Evolutionary conservation across 768 basidiomycete genomes (phyloP).

Genomic region (Hygrocybe punicea): DNA sequence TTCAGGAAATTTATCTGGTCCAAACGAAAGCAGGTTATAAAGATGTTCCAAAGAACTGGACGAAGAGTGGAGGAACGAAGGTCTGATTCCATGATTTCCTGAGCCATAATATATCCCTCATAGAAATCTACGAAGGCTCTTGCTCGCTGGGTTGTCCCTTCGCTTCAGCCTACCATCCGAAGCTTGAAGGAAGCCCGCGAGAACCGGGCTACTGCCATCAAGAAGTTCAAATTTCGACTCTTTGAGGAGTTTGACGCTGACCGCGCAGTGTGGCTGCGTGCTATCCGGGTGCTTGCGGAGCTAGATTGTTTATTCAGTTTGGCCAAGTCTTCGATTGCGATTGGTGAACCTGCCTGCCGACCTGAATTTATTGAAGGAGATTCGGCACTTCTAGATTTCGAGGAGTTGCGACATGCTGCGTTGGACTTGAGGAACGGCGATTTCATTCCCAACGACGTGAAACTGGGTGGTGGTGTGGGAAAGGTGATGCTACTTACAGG

Average conservation of each 20-base stretch:
- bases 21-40: conserved; percentile 61
- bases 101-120: not conserved
- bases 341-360: conserved; percentile 92
- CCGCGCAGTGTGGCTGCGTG: conserved; percentile 76
- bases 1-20: conserved; percentile 85
- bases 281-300: conserved; percentile 83
- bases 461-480: conserved; percentile 71
- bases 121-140: conserved; percentile 47
- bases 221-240: conserved; percentile 75
- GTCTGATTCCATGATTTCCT: conserved; percentile 35
- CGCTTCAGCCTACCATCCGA: conserved; percentile 68
- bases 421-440: conserved; percentile 61
- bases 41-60: conserved; percentile 80
- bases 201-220: conserved; percentile 73
- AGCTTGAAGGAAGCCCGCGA: conserved; percentile 92
- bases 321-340: conserved; percentile 81
- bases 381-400: conserved; percentile 79
- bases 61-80: conserved; percentile 76
- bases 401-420: conserved; percentile 86
- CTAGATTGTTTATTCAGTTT: conserved; percentile 94
- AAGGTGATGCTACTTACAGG: conserved; percentile 87
- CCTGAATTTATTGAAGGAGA: conserved; percentile 84
- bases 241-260: conserved; percentile 82
- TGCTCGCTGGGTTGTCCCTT: conserved; percentile 73
- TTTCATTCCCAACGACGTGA: conserved; percentile 93